Conservation (phyloP, 2,329 filamentous ascomycete species). For the Hypocreales sp. region DNA sequence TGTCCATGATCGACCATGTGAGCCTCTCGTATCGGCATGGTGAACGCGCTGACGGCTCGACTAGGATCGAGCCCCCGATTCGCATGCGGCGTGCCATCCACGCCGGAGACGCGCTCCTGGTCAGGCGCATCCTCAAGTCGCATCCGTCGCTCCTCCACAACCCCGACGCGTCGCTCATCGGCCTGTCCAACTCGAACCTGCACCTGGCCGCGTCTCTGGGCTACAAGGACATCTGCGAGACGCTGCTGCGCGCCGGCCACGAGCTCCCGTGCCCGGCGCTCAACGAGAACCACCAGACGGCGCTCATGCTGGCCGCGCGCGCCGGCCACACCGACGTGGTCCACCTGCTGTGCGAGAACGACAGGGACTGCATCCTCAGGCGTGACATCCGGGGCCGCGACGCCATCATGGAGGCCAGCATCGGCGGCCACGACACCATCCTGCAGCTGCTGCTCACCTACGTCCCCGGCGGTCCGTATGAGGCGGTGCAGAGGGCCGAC, state of each 20-base stretch:
- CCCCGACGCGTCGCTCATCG: slow-evolving; percentile 52
- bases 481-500: slow-evolving; percentile 44
- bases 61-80: slow-evolving; percentile 60
- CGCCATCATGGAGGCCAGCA: slow-evolving; percentile 51
- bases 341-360: slow-evolving; percentile 49
- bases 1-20: too few species aligned
- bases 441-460: slow-evolving; percentile 51
- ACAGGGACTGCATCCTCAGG: slow-evolving; percentile 46
- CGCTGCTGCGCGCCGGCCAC: slow-evolving; percentile 60
- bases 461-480: slow-evolving; percentile 34
- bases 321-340: slow-evolving; percentile 60
- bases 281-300: slow-evolving; percentile 68
- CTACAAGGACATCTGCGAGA: slow-evolving; percentile 49
- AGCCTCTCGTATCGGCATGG: too few species aligned
- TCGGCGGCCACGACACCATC: slow-evolving; percentile 45
- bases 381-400: slow-evolving; percentile 55
- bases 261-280: slow-evolving; percentile 58
- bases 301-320: slow-evolving; percentile 62
- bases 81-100: slow-evolving; percentile 72
- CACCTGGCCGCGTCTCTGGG: slow-evolving; percentile 68
- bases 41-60: too few species aligned
- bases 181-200: slow-evolving; percentile 68
- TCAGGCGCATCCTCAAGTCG: slow-evolving; percentile 59
- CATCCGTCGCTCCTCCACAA: slow-evolving; percentile 62
- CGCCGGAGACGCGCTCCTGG: slow-evolving; percentile 55